These are phyloP conservation scores for Penicillium occitanis DNA, from an alignment of 2,329 filamentous ascomycete genomes.

Conservation along the genomic window DNA sequence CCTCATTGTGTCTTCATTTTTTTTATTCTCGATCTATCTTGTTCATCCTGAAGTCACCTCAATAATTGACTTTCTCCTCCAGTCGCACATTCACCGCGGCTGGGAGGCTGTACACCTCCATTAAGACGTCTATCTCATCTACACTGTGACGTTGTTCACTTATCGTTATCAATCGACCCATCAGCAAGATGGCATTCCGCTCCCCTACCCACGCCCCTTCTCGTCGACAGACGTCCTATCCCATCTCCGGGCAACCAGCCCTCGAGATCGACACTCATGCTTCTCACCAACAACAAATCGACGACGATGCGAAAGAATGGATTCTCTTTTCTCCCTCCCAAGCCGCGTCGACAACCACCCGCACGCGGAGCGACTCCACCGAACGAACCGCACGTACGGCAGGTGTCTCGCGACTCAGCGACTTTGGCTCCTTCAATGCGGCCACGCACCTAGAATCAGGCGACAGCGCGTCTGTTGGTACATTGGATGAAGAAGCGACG, in stretches of 20 bases:
- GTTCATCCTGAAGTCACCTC: neutral
- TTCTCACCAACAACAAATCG: constrained; percentile 36
- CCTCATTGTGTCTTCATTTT: neutral
- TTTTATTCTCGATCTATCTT: neutral
- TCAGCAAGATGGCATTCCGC: constrained; percentile 38
- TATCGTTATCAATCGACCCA: constrained; percentile 12
- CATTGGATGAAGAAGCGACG: constrained; percentile 54
- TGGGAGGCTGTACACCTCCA: constrained; percentile 1
- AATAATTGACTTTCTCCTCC: constrained; percentile 1
- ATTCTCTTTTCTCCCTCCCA: constrained; percentile 83
- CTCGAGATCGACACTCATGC: neutral
- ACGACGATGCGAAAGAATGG: constrained; percentile 85
- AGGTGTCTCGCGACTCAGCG: constrained; percentile 72
- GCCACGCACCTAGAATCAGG: constrained; percentile 48
- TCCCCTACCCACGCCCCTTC: constrained; percentile 36
- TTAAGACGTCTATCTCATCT: neutral
- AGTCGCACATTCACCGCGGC: constrained; percentile 8
- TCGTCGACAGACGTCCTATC: constrained; percentile 36
- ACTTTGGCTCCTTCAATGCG: constrained; percentile 75
- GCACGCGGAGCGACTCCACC: constrained; percentile 66
- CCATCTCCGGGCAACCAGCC: constrained; percentile 27
- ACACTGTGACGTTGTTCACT: neutral
- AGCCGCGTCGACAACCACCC: constrained; percentile 61
- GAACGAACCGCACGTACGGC: constrained; percentile 65
- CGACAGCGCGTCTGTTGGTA: constrained; percentile 47